Evolutionary conservation across 2,329 filamentous ascomycete genomes (phyloP).

Genomic region (Ophidiomyces ophidiicola): DNA sequence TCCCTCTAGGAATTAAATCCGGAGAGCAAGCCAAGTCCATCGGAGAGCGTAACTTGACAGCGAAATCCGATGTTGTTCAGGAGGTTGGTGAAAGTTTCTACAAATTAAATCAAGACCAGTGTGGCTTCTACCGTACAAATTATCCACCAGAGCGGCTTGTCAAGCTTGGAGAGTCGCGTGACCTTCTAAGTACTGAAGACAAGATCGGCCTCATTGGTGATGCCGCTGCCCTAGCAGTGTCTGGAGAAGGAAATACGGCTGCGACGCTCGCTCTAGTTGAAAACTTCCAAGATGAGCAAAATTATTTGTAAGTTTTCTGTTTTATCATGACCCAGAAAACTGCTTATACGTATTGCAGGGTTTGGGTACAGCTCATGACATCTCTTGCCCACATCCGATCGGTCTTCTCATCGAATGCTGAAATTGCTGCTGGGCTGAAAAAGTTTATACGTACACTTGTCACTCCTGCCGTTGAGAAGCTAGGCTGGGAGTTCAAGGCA

Average conservation of each 20-base stretch:
- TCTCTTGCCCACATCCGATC: conserved; percentile 65
- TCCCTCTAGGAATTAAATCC: conserved; percentile 74
- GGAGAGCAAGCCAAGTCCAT: conserved; percentile 53
- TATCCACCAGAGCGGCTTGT: conserved; percentile 74
- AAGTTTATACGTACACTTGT: conserved; percentile 70
- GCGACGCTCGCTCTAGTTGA: conserved; percentile 73
- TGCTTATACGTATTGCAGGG: conserved; percentile 33
- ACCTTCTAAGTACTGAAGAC: conserved; percentile 68
- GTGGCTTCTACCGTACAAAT: conserved; percentile 85
- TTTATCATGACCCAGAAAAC: conserved; percentile 2
- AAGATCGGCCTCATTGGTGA: conserved; percentile 89
- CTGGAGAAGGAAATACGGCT: conserved; percentile 70
- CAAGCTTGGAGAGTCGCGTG: conserved; percentile 65
- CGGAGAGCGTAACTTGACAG: conserved; percentile 55
- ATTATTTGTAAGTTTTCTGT: conserved; percentile 51
- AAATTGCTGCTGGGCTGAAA: conserved; percentile 59
- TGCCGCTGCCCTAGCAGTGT: conserved; percentile 74
- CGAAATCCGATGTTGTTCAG: conserved; percentile 63
- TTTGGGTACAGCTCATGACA: conserved; percentile 75
- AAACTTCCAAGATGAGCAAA: conserved; percentile 68
- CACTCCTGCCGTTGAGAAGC: conserved; percentile 57
- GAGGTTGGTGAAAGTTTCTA: conserved; percentile 60
- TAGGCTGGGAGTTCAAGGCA: conserved; percentile 75
- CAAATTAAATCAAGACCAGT: conserved; percentile 82
- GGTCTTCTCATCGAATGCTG: conserved; percentile 68